Evolutionary conservation across 2,329 filamentous ascomycete genomes (phyloP), one percentile per base, ranked within the genome.

Genomic region (Fusarium irregulare): DNA sequence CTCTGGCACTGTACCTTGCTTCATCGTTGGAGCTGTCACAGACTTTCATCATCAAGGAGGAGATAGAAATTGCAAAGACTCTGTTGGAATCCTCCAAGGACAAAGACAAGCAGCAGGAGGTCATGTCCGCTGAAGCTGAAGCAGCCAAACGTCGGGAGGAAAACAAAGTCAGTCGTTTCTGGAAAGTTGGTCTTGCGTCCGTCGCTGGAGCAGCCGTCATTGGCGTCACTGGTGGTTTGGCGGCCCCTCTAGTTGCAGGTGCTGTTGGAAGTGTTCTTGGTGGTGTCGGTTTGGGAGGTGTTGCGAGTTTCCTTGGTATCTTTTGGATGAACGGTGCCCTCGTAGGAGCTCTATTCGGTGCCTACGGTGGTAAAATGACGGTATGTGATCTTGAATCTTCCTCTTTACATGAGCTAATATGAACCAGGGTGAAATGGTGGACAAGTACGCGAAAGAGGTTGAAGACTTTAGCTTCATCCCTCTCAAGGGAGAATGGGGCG

Each of bases 141-240:
- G 90, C 89, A 0, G 88, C 91, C 75, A 92, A 92, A 77, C 89
- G 91, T 56, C 87, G 87, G 16, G 89, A 94, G 68, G 87, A 92
- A 63, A 92, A 91, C 57, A 89, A 92, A 71, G 81, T 86, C 11
- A 85, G 88, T 21, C 85, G 94, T 11, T 92, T 92, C 78, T 97
- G 93, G 93, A 98, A 97, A 78, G 93, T 98, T 21, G 93, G 94
- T 0, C 84, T 98, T 27, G 95, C 94, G 0, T 93, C 92, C 11
- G 93, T 97, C 0, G 94, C 93, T 1, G 95, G 95, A 13, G 95
- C 95, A 3, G 93, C 92, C 0, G 83, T 97, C 3, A 94, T 98
- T n/a, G 94, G 94, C 8, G 88, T 98, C 6, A 97, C 94, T 1
- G 94, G 94, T 20, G 94, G 94, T 3, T 84, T 97, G n/a, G 94